A percentile compares a stretch with the other conserved stretches of the same genome.
These are phyloP conservation scores for Candida ovalis DNA, from an alignment of 805 yeast genomes.

Conservation along the genomic window DNA sequence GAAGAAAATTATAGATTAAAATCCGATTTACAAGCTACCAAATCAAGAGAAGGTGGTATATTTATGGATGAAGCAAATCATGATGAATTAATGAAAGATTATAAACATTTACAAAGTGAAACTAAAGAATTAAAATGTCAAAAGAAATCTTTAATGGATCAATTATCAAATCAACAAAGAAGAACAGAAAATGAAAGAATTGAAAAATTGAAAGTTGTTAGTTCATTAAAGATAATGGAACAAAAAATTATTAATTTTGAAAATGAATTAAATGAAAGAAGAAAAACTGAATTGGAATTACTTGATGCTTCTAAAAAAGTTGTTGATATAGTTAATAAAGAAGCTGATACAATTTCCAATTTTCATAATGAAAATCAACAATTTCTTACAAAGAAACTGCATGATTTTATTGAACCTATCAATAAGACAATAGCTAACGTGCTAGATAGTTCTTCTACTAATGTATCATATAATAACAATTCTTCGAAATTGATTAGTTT, in stretches of 20 bases:
- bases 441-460: not conserved
- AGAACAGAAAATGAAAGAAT: slow-evolving; percentile 17
- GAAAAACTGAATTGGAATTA: slow-evolving; percentile 10
- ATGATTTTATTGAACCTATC: slow-evolving; percentile 13
- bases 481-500: not conserved
- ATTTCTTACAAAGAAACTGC: slow-evolving; percentile 15
- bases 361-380: slow-evolving; percentile 13
- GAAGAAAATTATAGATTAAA: slow-evolving; percentile 42
- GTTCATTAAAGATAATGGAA: slow-evolving; percentile 25
- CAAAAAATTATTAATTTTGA: slow-evolving; percentile 30
- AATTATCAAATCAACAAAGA: slow-evolving; percentile 28
- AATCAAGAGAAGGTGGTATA: slow-evolving; percentile 56
- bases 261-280: slow-evolving; percentile 26
- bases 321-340: slow-evolving; percentile 27
- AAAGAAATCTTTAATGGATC: slow-evolving; percentile 37
- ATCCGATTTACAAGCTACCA: slow-evolving; percentile 56
- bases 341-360: slow-evolving; percentile 21
- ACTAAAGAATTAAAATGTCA: slow-evolving; percentile 42
- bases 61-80: slow-evolving; percentile 60
- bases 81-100: slow-evolving; percentile 44
- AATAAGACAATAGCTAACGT: slow-evolving; percentile 8
- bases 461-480: not conserved
- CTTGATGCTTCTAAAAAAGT: slow-evolving; percentile 13
- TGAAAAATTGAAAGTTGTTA: slow-evolving; percentile 21
- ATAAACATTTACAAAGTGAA: slow-evolving; percentile 48